Evolutionary conservation across 73 alveolate genomes (phyloP).

Genomic region (Tetrahymena thermophila): DNA sequence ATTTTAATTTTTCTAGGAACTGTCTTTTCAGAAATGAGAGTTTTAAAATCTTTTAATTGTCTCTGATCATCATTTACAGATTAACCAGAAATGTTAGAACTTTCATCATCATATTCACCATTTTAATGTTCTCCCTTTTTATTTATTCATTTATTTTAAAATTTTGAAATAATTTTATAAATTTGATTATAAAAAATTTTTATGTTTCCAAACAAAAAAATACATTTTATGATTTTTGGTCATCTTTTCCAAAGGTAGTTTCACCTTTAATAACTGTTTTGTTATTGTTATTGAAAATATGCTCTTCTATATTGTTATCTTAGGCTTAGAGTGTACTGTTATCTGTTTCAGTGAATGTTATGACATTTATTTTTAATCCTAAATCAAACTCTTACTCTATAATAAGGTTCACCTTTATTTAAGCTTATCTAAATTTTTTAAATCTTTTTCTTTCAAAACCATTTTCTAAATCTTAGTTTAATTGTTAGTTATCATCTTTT

Average conservation of each 20-base stretch:
- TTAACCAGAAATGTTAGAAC: slow-evolving; percentile 21
- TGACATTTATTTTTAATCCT: background rate
- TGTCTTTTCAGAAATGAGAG: slow-evolving; percentile 37
- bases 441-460: background rate
- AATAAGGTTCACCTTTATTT: background rate
- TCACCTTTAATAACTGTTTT: background rate
- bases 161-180: background rate
- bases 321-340: background rate
- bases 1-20: slow-evolving; percentile 29
- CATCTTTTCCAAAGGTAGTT: background rate
- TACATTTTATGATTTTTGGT: slow-evolving; percentile 3
- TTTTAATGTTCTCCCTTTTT: slow-evolving; percentile 3
- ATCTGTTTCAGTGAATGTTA: background rate
- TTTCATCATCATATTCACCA: slow-evolving; percentile 17
- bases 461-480: slow-evolving; percentile 6
- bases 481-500: slow-evolving; percentile 10
- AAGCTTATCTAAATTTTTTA: slow-evolving; percentile 8
- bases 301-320: background rate
- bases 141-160: background rate
- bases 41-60: slow-evolving; percentile 38
- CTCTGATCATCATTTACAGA: slow-evolving; percentile 41
- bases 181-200: background rate
- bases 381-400: background rate
- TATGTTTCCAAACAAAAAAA: background rate
- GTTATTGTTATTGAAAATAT: background rate